Evolutionary conservation across 257 asterid species (phyloP), one percentile per base, ranked within the genome.

Genomic region (Capsicum pubescens): DNA sequence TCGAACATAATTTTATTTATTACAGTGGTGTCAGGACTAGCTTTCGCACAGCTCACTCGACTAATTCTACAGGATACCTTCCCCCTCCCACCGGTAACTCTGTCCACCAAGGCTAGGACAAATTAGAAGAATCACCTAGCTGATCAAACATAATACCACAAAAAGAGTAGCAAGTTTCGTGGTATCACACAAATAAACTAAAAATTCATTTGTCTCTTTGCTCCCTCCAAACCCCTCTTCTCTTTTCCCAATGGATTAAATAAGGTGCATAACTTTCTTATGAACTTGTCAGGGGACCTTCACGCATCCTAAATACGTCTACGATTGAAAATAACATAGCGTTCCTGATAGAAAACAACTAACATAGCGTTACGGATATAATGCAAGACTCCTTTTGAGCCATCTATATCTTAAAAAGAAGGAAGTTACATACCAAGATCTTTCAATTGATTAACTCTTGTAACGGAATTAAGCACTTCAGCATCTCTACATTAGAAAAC

Each of bases 361-460:
- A 4, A 36, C 42, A 36, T 4, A 36, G 42, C 42, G 42, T 36
- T 36, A 36, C 4, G 2, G 39, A 64, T 64, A 64, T 64, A 64
- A 14, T 8, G 21, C 19, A 67, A 67, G 11, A 56, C 21, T 67
- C 21, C 6, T 67, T 36, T 26, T 35, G 35, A 67, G 74, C 50
- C 48, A 39, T 39, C 5, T 39, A 39, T 44, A 44, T 11, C 42
- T 55, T 39, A 39, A 12, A 39, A 39, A 68, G 9, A 44, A 70
- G 9, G 17, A 70, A 76, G 59, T 42, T 17, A 85, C 90, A 86
- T 60, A 96, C 99, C 96, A 90, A 96, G 90, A 86, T 96, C 98
- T 93, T 93, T 95, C 89, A 96, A 91, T 87, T 95, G 98, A 86
- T 88, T 90, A 83, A 96, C 98, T 82, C 98, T 97, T 83, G 95